Evolutionary conservation across 169 alveolate genomes (phyloP).

Genomic region (Perkinsus olseni): DNA sequence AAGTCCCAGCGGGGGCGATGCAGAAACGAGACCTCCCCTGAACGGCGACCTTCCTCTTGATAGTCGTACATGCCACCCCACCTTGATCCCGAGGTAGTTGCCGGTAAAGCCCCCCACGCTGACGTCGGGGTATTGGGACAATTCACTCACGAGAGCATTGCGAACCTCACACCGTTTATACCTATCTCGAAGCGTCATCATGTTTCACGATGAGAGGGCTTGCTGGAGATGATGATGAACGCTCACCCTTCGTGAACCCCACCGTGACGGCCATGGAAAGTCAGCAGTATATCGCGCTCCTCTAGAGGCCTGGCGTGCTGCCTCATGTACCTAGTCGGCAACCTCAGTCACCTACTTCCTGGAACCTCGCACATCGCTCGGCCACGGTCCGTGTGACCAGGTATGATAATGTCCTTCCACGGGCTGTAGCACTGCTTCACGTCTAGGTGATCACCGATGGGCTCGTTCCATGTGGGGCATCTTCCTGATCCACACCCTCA

Average conservation of each 20-base stretch:
- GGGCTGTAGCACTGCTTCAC: background rate
- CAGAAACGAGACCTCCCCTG: background rate
- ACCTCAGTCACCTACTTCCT: background rate
- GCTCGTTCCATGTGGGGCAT: conserved; percentile 12
- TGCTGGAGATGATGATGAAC: background rate
- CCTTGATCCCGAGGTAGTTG: conserved; percentile 7
- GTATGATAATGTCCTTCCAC: conserved; percentile 9
- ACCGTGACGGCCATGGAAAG: conserved; percentile 10
- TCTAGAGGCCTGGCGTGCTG: background rate
- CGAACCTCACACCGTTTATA: background rate
- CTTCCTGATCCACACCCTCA: too few relatives aligned
- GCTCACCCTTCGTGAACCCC: background rate
- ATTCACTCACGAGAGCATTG: background rate
- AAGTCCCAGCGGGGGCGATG: conserved; percentile 7
- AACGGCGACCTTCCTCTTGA: background rate
- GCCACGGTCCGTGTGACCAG: conserved; percentile 12
- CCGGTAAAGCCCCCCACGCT: conserved; percentile 5
- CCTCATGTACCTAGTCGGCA: background rate
- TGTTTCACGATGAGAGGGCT: background rate
- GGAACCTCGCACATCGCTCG: background rate
- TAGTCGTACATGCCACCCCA: background rate
- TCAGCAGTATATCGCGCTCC: background rate
- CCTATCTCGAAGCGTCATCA: background rate
- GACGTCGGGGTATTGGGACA: background rate
- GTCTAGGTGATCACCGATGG: background rate